A percentile compares a stretch with the other conserved stretches of the same genome.
Evolutionary conservation across 1,284 basidiomycete genomes (phyloP).

Genomic region (Spongispora temasekensis): DNA sequence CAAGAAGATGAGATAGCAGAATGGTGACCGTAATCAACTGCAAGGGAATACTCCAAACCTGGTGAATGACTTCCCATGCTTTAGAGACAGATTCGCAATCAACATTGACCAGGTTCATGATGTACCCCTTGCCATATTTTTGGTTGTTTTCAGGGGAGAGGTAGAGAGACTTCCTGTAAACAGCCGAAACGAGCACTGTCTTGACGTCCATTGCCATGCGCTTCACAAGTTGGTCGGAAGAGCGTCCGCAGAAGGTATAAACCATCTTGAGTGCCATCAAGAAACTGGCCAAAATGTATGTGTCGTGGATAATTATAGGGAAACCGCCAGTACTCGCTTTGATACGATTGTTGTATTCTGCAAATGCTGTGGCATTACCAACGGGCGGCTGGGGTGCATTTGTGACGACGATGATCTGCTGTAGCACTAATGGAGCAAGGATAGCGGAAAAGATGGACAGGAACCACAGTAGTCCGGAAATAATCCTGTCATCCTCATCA

Average conservation of each 20-base stretch:
- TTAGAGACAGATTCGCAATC: constrained; percentile 33
- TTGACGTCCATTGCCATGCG: constrained; percentile 33
- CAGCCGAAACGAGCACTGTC: constrained; percentile 30
- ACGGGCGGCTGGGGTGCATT: constrained; percentile 20
- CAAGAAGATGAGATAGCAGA: constrained; percentile 27
- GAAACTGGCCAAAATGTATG: constrained; percentile 25
- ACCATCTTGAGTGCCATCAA: constrained; percentile 28
- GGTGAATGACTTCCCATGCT: constrained; percentile 31
- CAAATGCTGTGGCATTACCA: constrained; percentile 22
- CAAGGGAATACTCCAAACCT: constrained; percentile 29
- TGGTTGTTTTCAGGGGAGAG: constrained; percentile 29
- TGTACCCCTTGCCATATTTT: constrained; percentile 29
- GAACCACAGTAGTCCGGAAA: constrained; percentile 32
- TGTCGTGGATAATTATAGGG: constrained; percentile 27
- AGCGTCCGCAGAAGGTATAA: constrained; percentile 27
- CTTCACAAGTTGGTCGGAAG: constrained; percentile 33
- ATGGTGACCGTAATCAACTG: constrained; percentile 24
- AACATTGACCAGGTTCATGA: constrained; percentile 34
- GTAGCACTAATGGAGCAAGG: constrained; percentile 25
- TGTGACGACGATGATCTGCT: constrained; percentile 30
- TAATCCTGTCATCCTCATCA: constrained; percentile 18
- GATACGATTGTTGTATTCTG: constrained; percentile 20
- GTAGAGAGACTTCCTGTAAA: constrained; percentile 33
- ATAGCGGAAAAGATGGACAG: constrained; percentile 24
- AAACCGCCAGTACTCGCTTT: constrained; percentile 27